phyloP scores from a whole-genome alignment of 1,284 basidiomycete species.

The Cutaneotrichosporon sp. region DNA sequence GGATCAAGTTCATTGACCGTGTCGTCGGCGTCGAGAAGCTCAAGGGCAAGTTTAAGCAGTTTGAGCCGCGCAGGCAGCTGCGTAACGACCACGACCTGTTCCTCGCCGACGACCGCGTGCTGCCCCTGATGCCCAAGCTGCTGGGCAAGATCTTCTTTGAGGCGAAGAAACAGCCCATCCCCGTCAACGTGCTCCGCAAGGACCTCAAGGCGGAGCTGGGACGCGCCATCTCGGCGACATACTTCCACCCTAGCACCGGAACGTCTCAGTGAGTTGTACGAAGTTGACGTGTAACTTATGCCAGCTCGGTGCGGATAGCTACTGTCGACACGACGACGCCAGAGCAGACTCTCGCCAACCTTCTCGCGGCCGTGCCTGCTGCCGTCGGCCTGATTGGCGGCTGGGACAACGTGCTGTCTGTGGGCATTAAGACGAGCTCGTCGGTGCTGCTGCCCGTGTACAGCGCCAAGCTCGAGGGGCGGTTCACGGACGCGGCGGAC shows the following conservation, averaged over 20 bases:
- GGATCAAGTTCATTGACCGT: slow-evolving; percentile 80
- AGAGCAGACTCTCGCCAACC: slow-evolving; percentile 68
- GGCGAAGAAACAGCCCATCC: slow-evolving; percentile 95
- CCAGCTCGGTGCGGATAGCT: slow-evolving; percentile 78
- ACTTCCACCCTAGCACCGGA: slow-evolving; percentile 89
- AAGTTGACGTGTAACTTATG: slow-evolving; percentile 6
- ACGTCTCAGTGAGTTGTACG: slow-evolving; percentile 66
- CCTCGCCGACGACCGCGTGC: slow-evolving; percentile 83
- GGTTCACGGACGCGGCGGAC: slow-evolving; percentile 25
- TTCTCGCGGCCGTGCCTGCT: slow-evolving; percentile 72
- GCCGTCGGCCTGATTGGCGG: slow-evolving; percentile 66
- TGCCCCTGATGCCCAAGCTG: slow-evolving; percentile 78
- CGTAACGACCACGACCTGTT: slow-evolving; percentile 87
- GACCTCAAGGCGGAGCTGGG: slow-evolving; percentile 86
- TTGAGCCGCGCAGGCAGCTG: slow-evolving; percentile 77
- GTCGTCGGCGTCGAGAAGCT: slow-evolving; percentile 89
- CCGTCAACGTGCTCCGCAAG: slow-evolving; percentile 77
- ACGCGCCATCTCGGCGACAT: slow-evolving; percentile 82
- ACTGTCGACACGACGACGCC: slow-evolving; percentile 62
- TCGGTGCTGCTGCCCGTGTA: slow-evolving; percentile 86
- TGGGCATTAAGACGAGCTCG: slow-evolving; percentile 85
- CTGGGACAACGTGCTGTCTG: slow-evolving; percentile 86
- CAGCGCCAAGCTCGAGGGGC: slow-evolving; percentile 59
- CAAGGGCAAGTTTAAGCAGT: slow-evolving; percentile 88
- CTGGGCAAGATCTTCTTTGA: slow-evolving; percentile 88